Evolutionary conservation across 768 basidiomycete genomes (phyloP), one percentile per base, ranked within the genome.

Genomic region (Kwoniella sp.): DNA sequence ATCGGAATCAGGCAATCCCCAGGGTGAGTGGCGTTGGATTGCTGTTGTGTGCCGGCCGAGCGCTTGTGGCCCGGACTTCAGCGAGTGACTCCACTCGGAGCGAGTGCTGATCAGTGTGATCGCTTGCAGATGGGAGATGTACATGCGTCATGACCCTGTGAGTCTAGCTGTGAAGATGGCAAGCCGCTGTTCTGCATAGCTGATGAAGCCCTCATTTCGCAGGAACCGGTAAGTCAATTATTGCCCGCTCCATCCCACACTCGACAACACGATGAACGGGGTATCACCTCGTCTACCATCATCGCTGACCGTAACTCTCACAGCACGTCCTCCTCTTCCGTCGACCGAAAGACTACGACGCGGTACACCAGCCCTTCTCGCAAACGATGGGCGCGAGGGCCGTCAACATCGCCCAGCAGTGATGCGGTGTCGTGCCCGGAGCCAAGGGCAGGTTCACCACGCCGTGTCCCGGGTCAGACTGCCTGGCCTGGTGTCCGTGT

Each of bases 321-420:
- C 89, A 90, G 9, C 90, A 93, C 71, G 89, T 95, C 53, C 80
- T 96, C 20, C 84, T 95, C 50, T 96, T 96, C 76, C 84, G 92
- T 65, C 84, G 92, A 49, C 67, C 68, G 31, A 70, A 71, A 51
- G 57, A 75, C 39, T 73, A 67, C 53, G 68, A 71, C 40, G 36
- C 34, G 5, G 25, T 55, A 19, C 67, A 63, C 44, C 57, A 43
- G 26, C 59, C 56, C 7, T 57, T 64, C 46, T 59, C 62, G 19
- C 46, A 46, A 29, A 47, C 46, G 6, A 48, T 46, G 37, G 49
- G 55, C 25, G 54, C 59, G 9, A 48, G 64, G n/a, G 29, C 56
- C 11, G 45, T 66, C 50, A 62, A 62, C 49, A 38, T 53, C 22
- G 59, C 45, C 20, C 34, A 3, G 49, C 40, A 17, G 41, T 42